These are phyloP conservation scores for Fusarium citri DNA, from an alignment of 2,329 filamentous ascomycete genomes.

Conservation along the genomic window DNA sequence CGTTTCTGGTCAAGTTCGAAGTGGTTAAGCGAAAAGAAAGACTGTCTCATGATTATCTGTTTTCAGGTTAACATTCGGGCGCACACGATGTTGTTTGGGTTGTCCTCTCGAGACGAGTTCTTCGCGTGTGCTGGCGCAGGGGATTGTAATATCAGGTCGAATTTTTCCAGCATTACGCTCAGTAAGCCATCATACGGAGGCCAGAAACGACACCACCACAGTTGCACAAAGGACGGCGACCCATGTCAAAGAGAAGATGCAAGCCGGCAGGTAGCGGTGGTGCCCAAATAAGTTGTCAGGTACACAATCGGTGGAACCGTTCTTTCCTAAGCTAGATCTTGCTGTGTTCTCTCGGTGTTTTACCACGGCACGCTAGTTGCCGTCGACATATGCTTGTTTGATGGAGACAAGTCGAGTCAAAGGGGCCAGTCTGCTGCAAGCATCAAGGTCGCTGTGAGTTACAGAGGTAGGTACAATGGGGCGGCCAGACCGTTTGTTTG, in stretches of 20 bases:
- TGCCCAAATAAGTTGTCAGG: neutral
- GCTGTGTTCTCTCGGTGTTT: slow-evolving; percentile 22
- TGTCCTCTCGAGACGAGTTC: neutral
- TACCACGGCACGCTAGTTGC: slow-evolving; percentile 17
- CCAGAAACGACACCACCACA: slow-evolving; percentile 6
- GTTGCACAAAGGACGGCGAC: neutral
- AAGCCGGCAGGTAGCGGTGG: neutral
- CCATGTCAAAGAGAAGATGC: neutral
- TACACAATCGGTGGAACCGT: neutral
- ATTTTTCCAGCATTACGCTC: neutral
- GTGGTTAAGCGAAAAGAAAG: neutral
- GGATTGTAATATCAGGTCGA: slow-evolving; percentile 12
- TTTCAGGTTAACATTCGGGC: neutral
- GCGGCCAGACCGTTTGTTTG: neutral
- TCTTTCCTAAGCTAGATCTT: slow-evolving; percentile 21
- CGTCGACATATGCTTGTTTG: slow-evolving; percentile 27
- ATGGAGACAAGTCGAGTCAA: slow-evolving; percentile 26
- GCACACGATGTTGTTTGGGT: neutral
- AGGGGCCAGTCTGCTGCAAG: neutral
- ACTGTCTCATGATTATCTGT: neutral
- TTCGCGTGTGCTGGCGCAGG: slow-evolving; percentile 15
- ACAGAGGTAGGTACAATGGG: neutral
- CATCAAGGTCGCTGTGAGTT: slow-evolving; percentile 1
- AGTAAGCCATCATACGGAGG: slow-evolving; percentile 17
- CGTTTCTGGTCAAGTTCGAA: slow-evolving; percentile 9